Conservation (phyloP, 1,139 yeast genomes). For the Blastobotrys petasosporus region DNA sequence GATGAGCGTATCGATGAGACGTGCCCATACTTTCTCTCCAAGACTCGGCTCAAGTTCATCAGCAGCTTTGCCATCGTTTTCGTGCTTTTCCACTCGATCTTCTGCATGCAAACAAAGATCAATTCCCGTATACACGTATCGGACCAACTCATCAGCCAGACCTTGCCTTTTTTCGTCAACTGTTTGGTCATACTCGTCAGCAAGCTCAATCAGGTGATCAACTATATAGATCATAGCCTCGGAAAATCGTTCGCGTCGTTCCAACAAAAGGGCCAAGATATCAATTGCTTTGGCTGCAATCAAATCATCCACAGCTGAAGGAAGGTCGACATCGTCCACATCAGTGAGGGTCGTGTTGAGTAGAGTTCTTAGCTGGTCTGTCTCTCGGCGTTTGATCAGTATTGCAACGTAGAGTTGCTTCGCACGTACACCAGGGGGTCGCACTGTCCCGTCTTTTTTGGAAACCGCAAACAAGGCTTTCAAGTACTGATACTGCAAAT, state of each 20-base stretch:
- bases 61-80: slow-evolving; percentile 5
- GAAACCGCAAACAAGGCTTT: slow-evolving; percentile 20
- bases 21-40: slow-evolving; percentile 28
- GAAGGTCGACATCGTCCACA: slow-evolving; percentile 29
- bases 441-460: slow-evolving; percentile 13
- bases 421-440: slow-evolving; percentile 22
- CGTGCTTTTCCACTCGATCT: slow-evolving; percentile 10
- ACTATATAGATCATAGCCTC: slow-evolving; percentile 34
- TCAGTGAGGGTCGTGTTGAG: slow-evolving; percentile 22
- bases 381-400: slow-evolving; percentile 21
- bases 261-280: slow-evolving; percentile 27
- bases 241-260: slow-evolving; percentile 24
- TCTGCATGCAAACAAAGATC: slow-evolving; percentile 24
- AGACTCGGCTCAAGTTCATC: slow-evolving; percentile 10
- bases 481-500: slow-evolving; percentile 23
- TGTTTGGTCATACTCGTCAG: slow-evolving; percentile 15
- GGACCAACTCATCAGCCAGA: slow-evolving; percentile 16
- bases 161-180: not conserved
- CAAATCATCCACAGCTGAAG: slow-evolving; percentile 28
- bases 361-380: slow-evolving; percentile 20
- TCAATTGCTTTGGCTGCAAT: slow-evolving; percentile 28
- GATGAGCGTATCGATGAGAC: slow-evolving; percentile 27
- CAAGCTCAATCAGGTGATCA: slow-evolving; percentile 24
- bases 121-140: slow-evolving; percentile 26
- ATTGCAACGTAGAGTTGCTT: slow-evolving; percentile 26